Conservation (phyloP, 768 basidiomycete genomes). For the Symmetrospora coprosmae region DNA sequence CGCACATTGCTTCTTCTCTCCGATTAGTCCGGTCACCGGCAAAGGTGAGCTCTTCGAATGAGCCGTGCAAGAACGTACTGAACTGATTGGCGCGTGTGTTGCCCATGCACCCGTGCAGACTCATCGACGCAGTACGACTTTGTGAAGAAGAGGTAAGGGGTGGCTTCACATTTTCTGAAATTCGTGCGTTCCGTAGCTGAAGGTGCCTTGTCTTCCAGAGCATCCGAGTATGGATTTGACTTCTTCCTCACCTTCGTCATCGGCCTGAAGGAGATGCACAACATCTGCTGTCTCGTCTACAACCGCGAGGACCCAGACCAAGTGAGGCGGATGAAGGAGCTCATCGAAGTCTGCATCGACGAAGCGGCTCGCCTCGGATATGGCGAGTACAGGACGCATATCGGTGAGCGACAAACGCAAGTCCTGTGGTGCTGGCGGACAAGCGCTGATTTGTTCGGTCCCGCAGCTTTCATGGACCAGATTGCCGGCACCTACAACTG, state of each 20-base stretch:
- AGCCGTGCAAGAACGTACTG: no score
- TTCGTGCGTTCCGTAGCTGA: background rate
- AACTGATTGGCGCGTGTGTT: background rate
- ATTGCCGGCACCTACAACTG: constrained; percentile 25
- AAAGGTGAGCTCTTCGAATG: background rate
- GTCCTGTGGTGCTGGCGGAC: background rate
- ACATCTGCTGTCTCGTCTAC: constrained; percentile 20
- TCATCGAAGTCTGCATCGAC: constrained; percentile 19
- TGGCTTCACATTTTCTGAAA: background rate
- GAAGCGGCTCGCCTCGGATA: constrained; percentile 20
- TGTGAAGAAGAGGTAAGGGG: constrained; percentile 6
- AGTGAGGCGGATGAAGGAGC: constrained; percentile 1
- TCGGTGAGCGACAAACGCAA: background rate
- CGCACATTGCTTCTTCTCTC: constrained; percentile 26
- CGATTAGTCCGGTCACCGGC: constrained; percentile 21
- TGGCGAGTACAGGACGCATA: constrained; percentile 26
- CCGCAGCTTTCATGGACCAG: constrained; percentile 22
- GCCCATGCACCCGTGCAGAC: background rate
- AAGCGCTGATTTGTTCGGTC: background rate
- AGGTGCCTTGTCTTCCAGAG: background rate
- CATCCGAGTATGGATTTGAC: constrained; percentile 21
- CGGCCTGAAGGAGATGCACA: constrained; percentile 7
- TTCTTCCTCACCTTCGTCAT: constrained; percentile 25
- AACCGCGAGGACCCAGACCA: constrained; percentile 19
- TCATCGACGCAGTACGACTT: constrained; percentile 17